Evolutionary conservation across 768 basidiomycete genomes (phyloP).

Genomic region (Suillus subluteus): DNA sequence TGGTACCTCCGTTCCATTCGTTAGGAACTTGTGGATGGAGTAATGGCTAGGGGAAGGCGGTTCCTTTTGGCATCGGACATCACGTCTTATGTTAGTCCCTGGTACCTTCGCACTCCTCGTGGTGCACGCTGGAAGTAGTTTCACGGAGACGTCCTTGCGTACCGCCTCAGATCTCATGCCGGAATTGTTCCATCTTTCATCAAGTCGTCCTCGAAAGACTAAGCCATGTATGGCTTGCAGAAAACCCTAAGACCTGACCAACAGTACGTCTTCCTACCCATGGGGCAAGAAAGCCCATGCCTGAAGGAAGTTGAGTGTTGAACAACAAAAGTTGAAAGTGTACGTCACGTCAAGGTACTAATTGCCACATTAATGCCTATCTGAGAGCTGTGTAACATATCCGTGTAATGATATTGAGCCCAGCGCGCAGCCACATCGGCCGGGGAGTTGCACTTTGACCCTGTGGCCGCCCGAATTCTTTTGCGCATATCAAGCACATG

Average conservation of each 20-base stretch:
- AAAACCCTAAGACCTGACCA: too few species aligned
- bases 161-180: not conserved
- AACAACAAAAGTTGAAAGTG: not conserved
- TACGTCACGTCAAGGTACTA: not conserved
- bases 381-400: not conserved
- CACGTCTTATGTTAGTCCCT: not conserved
- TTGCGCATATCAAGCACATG: not conserved
- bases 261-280: not conserved
- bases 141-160: not conserved
- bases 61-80: not conserved
- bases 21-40: constrained; percentile 3
- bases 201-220: not conserved
- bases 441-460: not conserved
- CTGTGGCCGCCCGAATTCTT: not conserved
- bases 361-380: not conserved
- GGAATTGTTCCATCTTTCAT: not conserved
- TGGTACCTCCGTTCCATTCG: not conserved
- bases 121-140: not conserved
- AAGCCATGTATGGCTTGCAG: not conserved
- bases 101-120: constrained; percentile 1
- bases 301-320: not conserved
- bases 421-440: not conserved
- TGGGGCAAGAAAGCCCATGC: too few species aligned
- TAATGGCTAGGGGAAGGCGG: not conserved
- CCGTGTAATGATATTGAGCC: not conserved